Evolutionary conservation across 148 eudicot genomes (phyloP), one percentile per base, ranked within the genome.

Genomic region (Cornus suecica): DNA sequence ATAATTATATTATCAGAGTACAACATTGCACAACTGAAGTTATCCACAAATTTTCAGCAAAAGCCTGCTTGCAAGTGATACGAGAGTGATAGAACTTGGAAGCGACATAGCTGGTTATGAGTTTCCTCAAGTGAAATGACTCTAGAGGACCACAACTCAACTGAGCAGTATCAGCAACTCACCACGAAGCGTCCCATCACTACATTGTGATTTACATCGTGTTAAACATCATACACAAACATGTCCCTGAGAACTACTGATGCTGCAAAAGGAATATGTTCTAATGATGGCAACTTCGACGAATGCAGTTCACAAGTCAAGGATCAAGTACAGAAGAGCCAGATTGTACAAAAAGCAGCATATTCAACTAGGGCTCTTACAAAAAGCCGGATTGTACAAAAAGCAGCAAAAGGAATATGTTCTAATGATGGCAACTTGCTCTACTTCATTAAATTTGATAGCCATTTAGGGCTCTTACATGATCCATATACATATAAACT

Each of bases 181-280:
- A 52, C 61, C 26, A 29, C 22, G 27, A 67, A 42, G 42, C 18
- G 26, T 27, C 6, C 66, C 60, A 56, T 56, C 23, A 34, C 4
- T 32, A 32, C 28, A 65, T 27, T 37, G 37, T 23, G 61, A 23
- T 18, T 25, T 32, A n/a, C 1, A 8, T 62, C 70, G 3, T 76
- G 74, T 25, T 68, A 24, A 76, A 52, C 72, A 51, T 70, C 29
- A 45, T 32, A 62, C 22, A 22, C 25, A 48, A 77, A 77, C 28
- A 41, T 22, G 63, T 22, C 48, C 20, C 9, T 72, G 9, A 70
- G 56, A 3, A 37, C 42, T 37, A 37, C 4, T 4, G 42, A 37
- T 5, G 9, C 42, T 34, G 41, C 41, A 37, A 1, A 37, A 37
- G 6, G 42, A 37, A 37, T 37, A 37, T 37, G 42, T 37, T 37